Conservation (phyloP, 495 filamentous ascomycete genomes). For the Daldinia childiae region DNA sequence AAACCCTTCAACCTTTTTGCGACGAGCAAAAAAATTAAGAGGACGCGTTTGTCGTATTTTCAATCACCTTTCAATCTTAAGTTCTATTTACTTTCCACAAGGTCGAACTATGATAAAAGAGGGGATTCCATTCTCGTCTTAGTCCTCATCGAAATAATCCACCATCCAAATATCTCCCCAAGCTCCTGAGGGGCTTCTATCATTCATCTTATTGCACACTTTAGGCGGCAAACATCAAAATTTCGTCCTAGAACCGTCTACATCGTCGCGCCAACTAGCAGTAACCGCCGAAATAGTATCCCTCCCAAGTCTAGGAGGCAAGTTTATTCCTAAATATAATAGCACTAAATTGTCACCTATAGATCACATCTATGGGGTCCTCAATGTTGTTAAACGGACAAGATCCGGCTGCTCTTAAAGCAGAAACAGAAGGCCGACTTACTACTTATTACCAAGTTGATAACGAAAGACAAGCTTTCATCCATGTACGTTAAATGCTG, state of each 20-base stretch:
- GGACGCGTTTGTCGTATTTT: conserved; percentile 22
- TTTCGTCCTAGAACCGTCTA: not conserved
- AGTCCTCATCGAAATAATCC: not conserved
- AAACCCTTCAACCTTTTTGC: conserved; percentile 32
- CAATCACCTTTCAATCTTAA: not conserved
- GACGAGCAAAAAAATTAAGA: conserved; percentile 20
- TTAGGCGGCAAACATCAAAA: conserved; percentile 3
- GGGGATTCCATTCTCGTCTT: not conserved
- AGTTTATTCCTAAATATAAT: not conserved
- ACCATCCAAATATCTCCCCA: not conserved
- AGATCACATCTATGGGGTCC: conserved; percentile 30
- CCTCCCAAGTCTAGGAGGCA: not conserved
- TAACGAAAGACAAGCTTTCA: conserved; percentile 40
- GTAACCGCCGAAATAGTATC: not conserved
- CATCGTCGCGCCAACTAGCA: not conserved
- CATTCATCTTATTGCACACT: conserved; percentile 10
- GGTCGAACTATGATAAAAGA: not conserved
- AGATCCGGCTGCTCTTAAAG: conserved; percentile 25
- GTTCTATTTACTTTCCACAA: conserved; percentile 12
- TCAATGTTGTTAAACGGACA: conserved; percentile 39
- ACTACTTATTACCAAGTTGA: conserved; percentile 40
- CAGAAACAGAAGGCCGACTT: conserved; percentile 31
- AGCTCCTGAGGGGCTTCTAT: not conserved
- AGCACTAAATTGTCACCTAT: conserved; percentile 4
- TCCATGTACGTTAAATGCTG: conserved; percentile 26